A percentile compares a stretch with the other conserved stretches of the same genome.
phyloP scores from a whole-genome alignment of 345 rosid species.

The Bruguiera sexangula region DNA sequence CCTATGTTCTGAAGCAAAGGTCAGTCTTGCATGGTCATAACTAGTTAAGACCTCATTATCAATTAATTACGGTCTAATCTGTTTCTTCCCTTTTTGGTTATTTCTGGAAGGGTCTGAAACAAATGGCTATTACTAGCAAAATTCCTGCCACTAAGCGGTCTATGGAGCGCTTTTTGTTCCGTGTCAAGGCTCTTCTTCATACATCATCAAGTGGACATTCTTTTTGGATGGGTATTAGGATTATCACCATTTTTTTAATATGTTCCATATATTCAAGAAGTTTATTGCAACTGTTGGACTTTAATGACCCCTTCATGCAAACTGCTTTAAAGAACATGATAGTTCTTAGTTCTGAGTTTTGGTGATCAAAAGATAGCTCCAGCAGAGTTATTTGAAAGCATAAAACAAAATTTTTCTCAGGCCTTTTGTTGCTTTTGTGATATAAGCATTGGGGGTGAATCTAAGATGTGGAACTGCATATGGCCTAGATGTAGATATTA shows the following conservation, averaged over 20 bases:
- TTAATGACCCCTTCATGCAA: no score
- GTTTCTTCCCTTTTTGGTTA: conserved; percentile 12
- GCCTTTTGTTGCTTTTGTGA: background rate
- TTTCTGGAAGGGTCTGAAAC: conserved; percentile 62
- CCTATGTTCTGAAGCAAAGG: conserved; percentile 90
- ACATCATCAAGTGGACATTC: conserved; percentile 60
- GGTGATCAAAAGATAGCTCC: no score
- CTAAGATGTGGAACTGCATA: no score
- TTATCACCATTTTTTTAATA: background rate
- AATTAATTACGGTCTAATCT: background rate
- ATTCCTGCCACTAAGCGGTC: conserved; percentile 76
- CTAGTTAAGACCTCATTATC: conserved; percentile 2
- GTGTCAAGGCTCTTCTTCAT: conserved; percentile 79
- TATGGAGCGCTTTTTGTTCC: conserved; percentile 77
- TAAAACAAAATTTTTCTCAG: background rate
- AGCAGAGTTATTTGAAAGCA: background rate
- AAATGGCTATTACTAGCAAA: conserved; percentile 66
- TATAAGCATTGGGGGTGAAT: no score
- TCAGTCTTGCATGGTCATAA: conserved; percentile 22
- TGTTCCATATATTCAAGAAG: background rate
- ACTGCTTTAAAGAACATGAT: no score
- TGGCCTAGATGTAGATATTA: no score
- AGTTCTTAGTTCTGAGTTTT: no score
- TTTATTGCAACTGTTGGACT: background rate
- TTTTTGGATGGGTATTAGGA: conserved; percentile 81